These are phyloP conservation scores for Pseudogymnoascus sp. DNA, from an alignment of 2,329 filamentous ascomycete genomes.

Conservation along the genomic window DNA sequence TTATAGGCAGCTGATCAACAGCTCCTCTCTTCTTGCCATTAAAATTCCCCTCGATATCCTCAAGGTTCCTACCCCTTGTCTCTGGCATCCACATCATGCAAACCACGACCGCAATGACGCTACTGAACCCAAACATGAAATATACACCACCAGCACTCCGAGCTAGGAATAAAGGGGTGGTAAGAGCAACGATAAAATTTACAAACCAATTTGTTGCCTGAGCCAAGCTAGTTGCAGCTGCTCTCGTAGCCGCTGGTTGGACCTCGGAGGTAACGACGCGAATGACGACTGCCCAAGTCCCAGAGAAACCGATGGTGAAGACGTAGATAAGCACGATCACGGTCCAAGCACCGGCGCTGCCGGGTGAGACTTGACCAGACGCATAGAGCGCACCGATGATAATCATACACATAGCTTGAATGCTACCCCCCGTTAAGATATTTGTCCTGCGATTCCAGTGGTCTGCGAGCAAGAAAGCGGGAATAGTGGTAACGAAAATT, in stretches of 20 bases:
- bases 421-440: constrained; percentile 47
- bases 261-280: constrained; percentile 55
- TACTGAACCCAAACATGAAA: constrained; percentile 26
- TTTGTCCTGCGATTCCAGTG: constrained; percentile 50
- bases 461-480: constrained; percentile 50
- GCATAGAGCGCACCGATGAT: constrained; percentile 50
- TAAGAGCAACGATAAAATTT: constrained; percentile 30
- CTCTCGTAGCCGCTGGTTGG: constrained; percentile 48
- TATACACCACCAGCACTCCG: constrained; percentile 23
- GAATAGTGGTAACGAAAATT: constrained; percentile 52
- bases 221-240: constrained; percentile 46
- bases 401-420: constrained; percentile 44
- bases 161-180: constrained; percentile 28
- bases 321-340: constrained; percentile 45
- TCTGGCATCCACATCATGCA: constrained; percentile 22
- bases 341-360: constrained; percentile 38
- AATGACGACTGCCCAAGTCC: constrained; percentile 48
- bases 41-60: constrained; percentile 17
- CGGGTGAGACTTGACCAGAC: constrained; percentile 35
- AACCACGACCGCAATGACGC: constrained; percentile 21
- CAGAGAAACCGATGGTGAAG: constrained; percentile 41
- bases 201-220: constrained; percentile 39
- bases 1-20: background rate
- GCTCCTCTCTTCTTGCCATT: background rate
- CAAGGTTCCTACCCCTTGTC: constrained; percentile 22